Conservation (phyloP, 108 stramenopile species). For the Cyclotella cryptica region DNA sequence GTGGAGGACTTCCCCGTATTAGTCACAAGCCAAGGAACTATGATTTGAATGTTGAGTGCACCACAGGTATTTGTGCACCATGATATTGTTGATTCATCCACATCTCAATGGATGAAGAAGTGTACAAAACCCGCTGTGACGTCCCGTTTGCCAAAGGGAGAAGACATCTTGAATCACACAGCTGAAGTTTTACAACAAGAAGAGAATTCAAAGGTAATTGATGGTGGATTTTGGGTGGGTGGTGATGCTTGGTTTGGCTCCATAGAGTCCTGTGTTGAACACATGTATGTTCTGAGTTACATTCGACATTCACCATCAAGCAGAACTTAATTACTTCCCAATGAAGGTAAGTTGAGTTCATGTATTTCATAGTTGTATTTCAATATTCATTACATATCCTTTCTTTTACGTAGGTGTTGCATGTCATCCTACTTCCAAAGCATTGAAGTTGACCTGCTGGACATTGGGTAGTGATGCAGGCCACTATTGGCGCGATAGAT, state of each 20-base stretch:
- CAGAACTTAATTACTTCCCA: too few species aligned
- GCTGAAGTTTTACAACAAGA: conserved; percentile 12
- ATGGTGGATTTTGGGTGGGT: conserved; percentile 27
- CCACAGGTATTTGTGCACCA: conserved; percentile 14
- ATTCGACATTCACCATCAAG: conserved; percentile 18
- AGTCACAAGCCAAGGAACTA: conserved; percentile 17
- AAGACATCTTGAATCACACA: background rate
- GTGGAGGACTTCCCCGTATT: conserved; percentile 21
- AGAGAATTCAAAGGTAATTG: background rate
- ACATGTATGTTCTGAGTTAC: conserved; percentile 8
- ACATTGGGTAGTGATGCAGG: too few species aligned
- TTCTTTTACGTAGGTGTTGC: too few species aligned
- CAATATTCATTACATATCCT: too few species aligned
- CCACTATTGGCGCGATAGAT: too few species aligned
- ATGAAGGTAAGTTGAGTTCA: too few species aligned
- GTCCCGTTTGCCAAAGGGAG: conserved; percentile 2
- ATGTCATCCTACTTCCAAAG: too few species aligned
- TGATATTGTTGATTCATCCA: background rate
- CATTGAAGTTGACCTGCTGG: too few species aligned
- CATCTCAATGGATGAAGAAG: background rate
- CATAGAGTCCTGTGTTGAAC: conserved; percentile 5
- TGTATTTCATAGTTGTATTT: too few species aligned
- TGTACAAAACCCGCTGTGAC: background rate
- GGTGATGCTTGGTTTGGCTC: conserved; percentile 47
- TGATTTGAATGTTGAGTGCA: conserved; percentile 2